These are phyloP conservation scores for Chaetothyriales sp. DNA, from an alignment of 2,329 filamentous ascomycete species.

Conservation along the genomic window DNA sequence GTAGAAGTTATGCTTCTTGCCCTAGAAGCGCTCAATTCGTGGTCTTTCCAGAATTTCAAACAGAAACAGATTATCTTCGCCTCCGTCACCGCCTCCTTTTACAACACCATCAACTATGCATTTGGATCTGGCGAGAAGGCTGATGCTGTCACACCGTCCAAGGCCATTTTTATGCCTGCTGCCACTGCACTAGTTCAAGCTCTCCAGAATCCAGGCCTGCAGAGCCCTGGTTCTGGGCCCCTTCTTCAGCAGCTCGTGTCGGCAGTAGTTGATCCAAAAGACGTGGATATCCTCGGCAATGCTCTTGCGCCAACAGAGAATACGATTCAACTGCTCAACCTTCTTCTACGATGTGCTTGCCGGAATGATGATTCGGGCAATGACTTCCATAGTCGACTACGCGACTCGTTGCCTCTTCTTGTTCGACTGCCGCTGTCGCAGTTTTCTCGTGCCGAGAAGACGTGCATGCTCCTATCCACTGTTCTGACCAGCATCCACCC, in stretches of 20 bases:
- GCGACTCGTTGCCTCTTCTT: background rate
- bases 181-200: conserved; percentile 64
- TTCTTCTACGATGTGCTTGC: background rate
- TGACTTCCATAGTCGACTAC: background rate
- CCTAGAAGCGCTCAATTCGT: conserved; percentile 72
- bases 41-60: conserved; percentile 60
- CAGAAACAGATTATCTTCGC: conserved; percentile 57
- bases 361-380: background rate
- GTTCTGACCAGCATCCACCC: background rate
- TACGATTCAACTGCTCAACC: background rate
- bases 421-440: background rate
- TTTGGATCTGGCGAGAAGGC: conserved; percentile 58
- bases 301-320: background rate
- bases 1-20: conserved; percentile 66
- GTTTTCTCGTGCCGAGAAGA: background rate
- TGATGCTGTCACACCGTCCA: conserved; percentile 38
- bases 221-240: conserved; percentile 62
- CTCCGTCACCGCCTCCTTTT: conserved; percentile 55
- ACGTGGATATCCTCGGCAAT: background rate
- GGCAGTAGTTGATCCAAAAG: conserved; percentile 23
- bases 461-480: background rate
- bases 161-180: conserved; percentile 53
- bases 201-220: conserved; percentile 57
- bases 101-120: conserved; percentile 56
- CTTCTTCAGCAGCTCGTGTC: conserved; percentile 57